Conservation (phyloP, 2,329 filamentous ascomycete genomes). For the Pseudopithomyces maydicus region DNA sequence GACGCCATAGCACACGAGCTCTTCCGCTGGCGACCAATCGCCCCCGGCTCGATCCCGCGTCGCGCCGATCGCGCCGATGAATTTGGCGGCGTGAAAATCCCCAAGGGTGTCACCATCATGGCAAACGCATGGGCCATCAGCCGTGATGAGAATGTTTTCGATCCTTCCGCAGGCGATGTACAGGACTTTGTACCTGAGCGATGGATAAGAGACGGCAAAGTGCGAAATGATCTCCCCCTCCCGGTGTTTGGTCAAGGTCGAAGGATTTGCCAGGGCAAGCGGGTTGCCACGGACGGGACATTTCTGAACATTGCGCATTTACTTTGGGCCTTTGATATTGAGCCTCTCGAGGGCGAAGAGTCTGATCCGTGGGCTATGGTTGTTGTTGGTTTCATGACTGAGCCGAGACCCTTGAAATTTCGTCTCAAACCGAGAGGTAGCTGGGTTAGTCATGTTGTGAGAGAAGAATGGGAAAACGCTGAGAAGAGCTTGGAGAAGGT, state of each 20-base stretch:
- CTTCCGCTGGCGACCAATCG: slow-evolving; percentile 3
- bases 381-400: not conserved
- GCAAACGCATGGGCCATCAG: not conserved
- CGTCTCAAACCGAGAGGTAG: not conserved
- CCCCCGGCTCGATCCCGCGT: not conserved
- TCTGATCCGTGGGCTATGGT: slow-evolving; percentile 2
- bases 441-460: not conserved
- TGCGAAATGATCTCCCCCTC: not conserved
- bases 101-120: not conserved
- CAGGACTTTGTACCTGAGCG: not conserved
- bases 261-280: slow-evolving; percentile 1
- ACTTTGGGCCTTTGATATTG: not conserved
- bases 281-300: not conserved
- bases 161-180: not conserved
- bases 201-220: not conserved
- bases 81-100: not conserved
- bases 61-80: not conserved
- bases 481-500: not conserved
- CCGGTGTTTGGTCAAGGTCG: slow-evolving; percentile 1
- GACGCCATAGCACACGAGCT: not conserved
- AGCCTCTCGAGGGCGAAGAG: not conserved
- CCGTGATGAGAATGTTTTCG: slow-evolving; percentile 1
- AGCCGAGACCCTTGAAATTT: not conserved
- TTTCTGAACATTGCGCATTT: slow-evolving; percentile 1
- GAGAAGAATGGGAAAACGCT: not conserved